These are phyloP conservation scores for Pseudogymnoascus sp. DNA, from an alignment of 2,329 filamentous ascomycete species.

Conservation along the genomic window DNA sequence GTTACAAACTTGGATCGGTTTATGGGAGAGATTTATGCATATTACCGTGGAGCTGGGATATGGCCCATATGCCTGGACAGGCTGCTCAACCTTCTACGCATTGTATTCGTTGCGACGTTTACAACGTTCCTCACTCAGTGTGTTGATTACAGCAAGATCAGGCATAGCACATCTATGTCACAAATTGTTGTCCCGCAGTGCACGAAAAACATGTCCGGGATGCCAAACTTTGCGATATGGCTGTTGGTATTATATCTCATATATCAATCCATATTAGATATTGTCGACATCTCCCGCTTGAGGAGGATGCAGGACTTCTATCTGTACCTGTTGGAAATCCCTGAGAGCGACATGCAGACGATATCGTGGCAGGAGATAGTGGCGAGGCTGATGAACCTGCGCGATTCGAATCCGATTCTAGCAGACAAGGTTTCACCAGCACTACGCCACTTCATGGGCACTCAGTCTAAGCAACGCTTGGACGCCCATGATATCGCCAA, in stretches of 20 bases:
- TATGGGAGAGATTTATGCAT: constrained; percentile 61
- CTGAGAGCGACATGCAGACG: constrained; percentile 65
- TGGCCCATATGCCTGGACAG: constrained; percentile 60
- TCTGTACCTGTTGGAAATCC: constrained; percentile 59
- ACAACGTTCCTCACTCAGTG: constrained; percentile 63
- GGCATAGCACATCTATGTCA: constrained; percentile 42
- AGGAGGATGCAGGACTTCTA: constrained; percentile 65
- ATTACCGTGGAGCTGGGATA: constrained; percentile 61
- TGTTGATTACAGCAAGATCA: constrained; percentile 58
- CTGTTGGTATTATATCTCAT: constrained; percentile 61
- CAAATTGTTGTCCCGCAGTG: constrained; percentile 58
- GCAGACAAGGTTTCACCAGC: constrained; percentile 53
- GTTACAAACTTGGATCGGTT: constrained; percentile 66
- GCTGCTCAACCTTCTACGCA: constrained; percentile 53
- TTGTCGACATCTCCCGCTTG: constrained; percentile 53
- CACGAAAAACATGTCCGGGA: constrained; percentile 35
- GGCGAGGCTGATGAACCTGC: constrained; percentile 61
- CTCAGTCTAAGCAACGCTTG: constrained; percentile 85
- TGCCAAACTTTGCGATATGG: constrained; percentile 44
- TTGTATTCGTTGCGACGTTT: constrained; percentile 62
- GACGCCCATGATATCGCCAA: constrained; percentile 98
- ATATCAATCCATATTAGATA: constrained; percentile 50
- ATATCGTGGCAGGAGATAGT: constrained; percentile 70
- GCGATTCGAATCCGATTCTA: constrained; percentile 64
- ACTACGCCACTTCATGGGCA: constrained; percentile 60